These are phyloP conservation scores for Claviceps spartinae DNA, from an alignment of 2,329 filamentous ascomycete genomes.

Conservation along the genomic window DNA sequence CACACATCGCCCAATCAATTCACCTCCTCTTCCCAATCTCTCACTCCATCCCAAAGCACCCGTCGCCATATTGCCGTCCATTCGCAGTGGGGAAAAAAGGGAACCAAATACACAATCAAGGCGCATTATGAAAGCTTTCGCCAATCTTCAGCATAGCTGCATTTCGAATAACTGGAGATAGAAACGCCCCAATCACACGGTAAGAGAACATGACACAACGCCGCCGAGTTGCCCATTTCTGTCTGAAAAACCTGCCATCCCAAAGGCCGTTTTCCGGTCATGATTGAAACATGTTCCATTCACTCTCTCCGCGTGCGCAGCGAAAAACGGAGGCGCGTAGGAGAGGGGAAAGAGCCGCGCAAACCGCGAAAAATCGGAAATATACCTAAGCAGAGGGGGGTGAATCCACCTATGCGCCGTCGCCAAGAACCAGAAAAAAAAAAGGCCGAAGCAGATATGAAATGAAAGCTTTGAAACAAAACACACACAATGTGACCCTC, in stretches of 20 bases:
- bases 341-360: not conserved
- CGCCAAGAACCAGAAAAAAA: slow-evolving; percentile 1
- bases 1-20: no score
- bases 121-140: no score
- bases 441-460: not conserved
- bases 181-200: no score
- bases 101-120: no score
- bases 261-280: not conserved
- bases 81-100: not conserved
- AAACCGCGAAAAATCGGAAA: not conserved
- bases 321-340: not conserved
- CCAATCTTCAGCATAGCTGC: no score
- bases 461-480: not conserved
- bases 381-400: not conserved
- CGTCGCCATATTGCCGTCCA: no score
- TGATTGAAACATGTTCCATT: not conserved
- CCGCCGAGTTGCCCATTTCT: not conserved
- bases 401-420: slow-evolving; percentile 7
- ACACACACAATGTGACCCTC: slow-evolving; percentile 1
- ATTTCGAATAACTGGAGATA: no score
- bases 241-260: not conserved
- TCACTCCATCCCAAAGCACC: no score
- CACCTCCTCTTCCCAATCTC: no score
- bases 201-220: not conserved
- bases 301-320: not conserved